Conservation (phyloP, 164 flowering plant genomes). For the Dillenia turbinata region DNA sequence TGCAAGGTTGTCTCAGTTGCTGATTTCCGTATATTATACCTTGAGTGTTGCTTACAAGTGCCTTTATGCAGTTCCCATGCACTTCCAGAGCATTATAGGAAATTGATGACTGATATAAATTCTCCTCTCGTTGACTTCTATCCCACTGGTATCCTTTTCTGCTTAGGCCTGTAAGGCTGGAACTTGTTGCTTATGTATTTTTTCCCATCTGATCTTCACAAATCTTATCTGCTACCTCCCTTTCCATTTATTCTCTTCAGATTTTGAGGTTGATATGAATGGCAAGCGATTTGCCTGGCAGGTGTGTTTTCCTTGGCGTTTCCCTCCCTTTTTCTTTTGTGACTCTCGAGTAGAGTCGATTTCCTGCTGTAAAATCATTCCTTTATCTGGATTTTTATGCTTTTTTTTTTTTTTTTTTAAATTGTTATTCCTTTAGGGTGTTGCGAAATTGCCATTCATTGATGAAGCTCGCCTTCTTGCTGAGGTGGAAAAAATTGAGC, state of each 20-base stretch:
- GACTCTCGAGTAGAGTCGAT: no score
- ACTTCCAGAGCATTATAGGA: constrained; percentile 76
- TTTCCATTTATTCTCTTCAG: constrained; percentile 25
- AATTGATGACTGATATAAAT: constrained; percentile 78
- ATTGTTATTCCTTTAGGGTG: constrained; percentile 42
- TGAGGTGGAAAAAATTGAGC: constrained; percentile 72
- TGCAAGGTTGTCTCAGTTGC: constrained; percentile 62
- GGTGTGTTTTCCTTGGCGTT: constrained; percentile 33
- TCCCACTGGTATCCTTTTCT: constrained; percentile 60
- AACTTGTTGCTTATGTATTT: no score
- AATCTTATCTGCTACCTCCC: neutral
- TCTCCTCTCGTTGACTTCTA: constrained; percentile 96
- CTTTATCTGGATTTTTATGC: neutral
- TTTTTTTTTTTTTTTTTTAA: constrained; percentile 8
- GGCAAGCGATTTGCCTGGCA: constrained; percentile 97
- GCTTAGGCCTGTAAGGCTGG: neutral
- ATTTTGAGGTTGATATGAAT: constrained; percentile 99
- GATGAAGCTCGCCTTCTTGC: constrained; percentile 85
- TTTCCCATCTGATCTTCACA: no score
- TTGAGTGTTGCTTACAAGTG: constrained; percentile 4
- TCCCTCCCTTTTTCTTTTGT: no score
- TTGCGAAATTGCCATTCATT: constrained; percentile 96
- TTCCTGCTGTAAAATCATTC: neutral
- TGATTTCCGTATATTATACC: neutral
- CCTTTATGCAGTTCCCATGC: constrained; percentile 79